These are phyloP conservation scores for Eimeria maxima DNA, from an alignment of 169 alveolate genomes.

Conservation along the genomic window DNA sequence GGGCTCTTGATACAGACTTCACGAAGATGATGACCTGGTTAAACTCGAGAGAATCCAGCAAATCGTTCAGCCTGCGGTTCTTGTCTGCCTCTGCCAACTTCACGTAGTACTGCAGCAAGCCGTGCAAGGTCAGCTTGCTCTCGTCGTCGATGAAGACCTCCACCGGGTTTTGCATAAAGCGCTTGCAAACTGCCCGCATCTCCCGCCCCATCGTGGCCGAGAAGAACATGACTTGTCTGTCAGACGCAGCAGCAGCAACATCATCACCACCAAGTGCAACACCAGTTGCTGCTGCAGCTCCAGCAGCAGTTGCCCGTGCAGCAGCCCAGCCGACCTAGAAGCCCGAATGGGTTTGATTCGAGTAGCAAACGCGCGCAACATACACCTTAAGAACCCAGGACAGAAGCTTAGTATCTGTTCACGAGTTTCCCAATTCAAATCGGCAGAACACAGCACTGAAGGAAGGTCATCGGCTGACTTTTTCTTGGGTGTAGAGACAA, in stretches of 20 bases:
- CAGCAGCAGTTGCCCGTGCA: not conserved
- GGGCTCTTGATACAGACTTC: conserved; percentile 97
- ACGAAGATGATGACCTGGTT: conserved; percentile 99
- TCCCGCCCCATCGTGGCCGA: conserved; percentile 99
- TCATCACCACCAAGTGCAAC: conserved; percentile 21
- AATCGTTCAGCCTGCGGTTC: conserved; percentile 97
- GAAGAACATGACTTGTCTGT: conserved; percentile 98
- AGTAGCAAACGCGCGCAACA: not conserved
- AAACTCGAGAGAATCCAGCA: conserved; percentile 98
- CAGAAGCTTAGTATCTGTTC: not conserved
- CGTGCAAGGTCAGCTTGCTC: conserved; percentile 99
- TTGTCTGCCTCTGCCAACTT: conserved; percentile 98
- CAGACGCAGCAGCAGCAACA: conserved; percentile 56
- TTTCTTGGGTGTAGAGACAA: conserved; percentile 98
- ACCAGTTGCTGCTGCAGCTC: conserved; percentile 12
- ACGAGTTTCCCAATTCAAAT: not conserved
- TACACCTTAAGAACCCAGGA: not conserved
- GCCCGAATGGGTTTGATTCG: not conserved
- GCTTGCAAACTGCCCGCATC: conserved; percentile 97
- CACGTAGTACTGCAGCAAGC: conserved; percentile 99
- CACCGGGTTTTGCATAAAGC: conserved; percentile 98
- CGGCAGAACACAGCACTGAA: not conserved
- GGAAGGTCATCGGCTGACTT: conserved; percentile 84
- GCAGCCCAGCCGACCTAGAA: conserved; percentile 20
- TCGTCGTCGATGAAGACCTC: conserved; percentile 99